Evolutionary conservation across 805 yeast genomes (phyloP), one percentile per base, ranked within the genome.

Genomic region (Candida bentonensis): DNA sequence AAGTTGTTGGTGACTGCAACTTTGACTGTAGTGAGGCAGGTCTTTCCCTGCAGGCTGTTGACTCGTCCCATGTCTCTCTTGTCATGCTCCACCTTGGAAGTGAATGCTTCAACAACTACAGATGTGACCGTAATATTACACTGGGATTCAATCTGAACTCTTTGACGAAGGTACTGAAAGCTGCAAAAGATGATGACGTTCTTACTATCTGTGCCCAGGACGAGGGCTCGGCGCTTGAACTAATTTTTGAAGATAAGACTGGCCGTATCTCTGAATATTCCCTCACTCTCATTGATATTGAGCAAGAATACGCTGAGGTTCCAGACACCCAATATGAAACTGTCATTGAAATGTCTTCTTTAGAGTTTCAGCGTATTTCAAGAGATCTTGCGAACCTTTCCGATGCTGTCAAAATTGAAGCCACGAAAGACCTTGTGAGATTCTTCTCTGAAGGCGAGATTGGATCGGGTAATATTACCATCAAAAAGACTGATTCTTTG

Each of bases 21-120:
- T 85, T 92, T 72, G 92, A 87, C 69, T 92, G 96, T 69, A 78
- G 94, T n/a, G 92, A 84, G 63, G 75, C 78, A 50, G 98, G 98
- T 53, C 81, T 92, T 57, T 82, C 94, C 9, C 89, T 94, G 21
- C 97, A 92, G 70, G 97, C 98, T 22, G 92, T 92, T 53, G 98
- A 92, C 66, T 94, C 87, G 61, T 87, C 98, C 22, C 85, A 96
- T 72, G 96, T 92, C 47, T 74, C 88, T 51, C 73, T 92, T 51
- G 95, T 89, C 34, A 82, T 95, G 20, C 70, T 92, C 50, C 76
- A 84, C 54, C 81, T 92, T 53, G 95, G 94, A 47, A 77, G 79
- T 50, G 88, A 83, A 49, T 88, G 95, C 11, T 92, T 92, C 69
- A 72, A 77, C 48, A 89, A 82, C 54, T 92, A 83, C 71, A 81